Evolutionary conservation across 768 basidiomycete species (phyloP), one percentile per base, ranked within the genome.

Genomic region (Leccinum subtestaceum): DNA sequence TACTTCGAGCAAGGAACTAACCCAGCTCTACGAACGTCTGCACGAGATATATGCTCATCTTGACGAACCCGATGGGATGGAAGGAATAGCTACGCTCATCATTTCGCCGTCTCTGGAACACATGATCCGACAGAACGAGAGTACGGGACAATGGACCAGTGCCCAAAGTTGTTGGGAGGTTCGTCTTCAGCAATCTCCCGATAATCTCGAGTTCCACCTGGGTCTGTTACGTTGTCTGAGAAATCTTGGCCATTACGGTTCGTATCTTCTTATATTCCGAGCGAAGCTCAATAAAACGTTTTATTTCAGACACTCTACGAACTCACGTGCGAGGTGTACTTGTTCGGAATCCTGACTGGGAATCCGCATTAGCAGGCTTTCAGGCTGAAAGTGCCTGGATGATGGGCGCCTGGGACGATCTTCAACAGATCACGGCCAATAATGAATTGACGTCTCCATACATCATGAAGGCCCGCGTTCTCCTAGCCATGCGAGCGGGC

Each of bases 101-200:
- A 75, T 98, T 12, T 85, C 90, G 0, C 97, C 97, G 0, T 91
- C 92, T 3, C 73, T 98, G 50, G 93, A 98, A 63, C 93, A 97
- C 72, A 94, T 97, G 72, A 98, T 99, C 60, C 87, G 97, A 46
- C 91, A 98, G 68, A 97, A 99, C 66, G 97, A 99, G 72, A 95
- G 90, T 63, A 96, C 91, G 2, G 97, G 97, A 0, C 82, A 87
- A 46, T 99, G 97, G 97, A 98, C 97, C 2, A 90, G 95, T 9
- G 96, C 97, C 8, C 97, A 98, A 73, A 98, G 96, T 68, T 99
- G 97, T 67, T 99, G 97, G 97, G 97, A 99, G 73, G 87, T 98
- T 12, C 83, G 88, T 51, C 79, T 99, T 15, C 96, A 98, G 69
- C 87, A 92, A 58, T 85, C 86, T 21, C 95, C 96, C 0, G 87